A percentile compares a stretch with the other conserved stretches of the same genome.
phyloP scores from a whole-genome alignment of 2,329 filamentous ascomycete species.

The Pseudofabraea citricarpa region DNA sequence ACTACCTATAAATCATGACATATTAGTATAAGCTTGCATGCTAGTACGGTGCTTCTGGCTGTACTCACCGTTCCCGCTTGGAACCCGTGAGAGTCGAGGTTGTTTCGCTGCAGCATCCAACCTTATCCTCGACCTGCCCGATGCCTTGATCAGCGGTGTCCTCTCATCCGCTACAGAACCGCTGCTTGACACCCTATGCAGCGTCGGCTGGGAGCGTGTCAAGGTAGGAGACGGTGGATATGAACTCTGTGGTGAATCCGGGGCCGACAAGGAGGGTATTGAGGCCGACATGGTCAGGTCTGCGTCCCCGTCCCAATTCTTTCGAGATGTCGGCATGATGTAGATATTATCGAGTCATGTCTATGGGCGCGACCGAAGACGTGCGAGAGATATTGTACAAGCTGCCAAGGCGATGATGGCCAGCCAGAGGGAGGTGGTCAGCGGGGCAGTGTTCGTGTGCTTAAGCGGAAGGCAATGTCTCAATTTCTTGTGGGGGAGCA shows the following conservation, averaged over 20 bases:
- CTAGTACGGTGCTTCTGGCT: no score
- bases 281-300: slow-evolving; percentile 4
- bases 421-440: background rate
- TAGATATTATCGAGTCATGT: background rate
- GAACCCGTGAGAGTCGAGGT: slow-evolving; percentile 19
- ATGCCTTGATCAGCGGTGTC: slow-evolving; percentile 19
- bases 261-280: slow-evolving; percentile 2
- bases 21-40: slow-evolving; percentile 5
- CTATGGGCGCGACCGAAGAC: background rate
- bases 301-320: slow-evolving; percentile 6
- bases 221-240: slow-evolving; percentile 15
- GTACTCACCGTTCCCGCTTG: slow-evolving; percentile 19
- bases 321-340: slow-evolving; percentile 7
- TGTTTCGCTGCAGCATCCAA: slow-evolving; percentile 12
- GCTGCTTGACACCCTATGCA: slow-evolving; percentile 14
- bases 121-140: slow-evolving; percentile 23
- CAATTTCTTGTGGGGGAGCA: no score
- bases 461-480: background rate
- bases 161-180: slow-evolving; percentile 21
- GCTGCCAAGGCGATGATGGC: no score
- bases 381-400: no score
- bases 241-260: slow-evolving; percentile 14
- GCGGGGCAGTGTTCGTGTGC: background rate
- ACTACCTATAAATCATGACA: slow-evolving; percentile 20
- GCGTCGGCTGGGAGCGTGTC: slow-evolving; percentile 3